phyloP scores from a whole-genome alignment of 2,329 filamentous ascomycete species.

The Metarhizium robertsii region DNA sequence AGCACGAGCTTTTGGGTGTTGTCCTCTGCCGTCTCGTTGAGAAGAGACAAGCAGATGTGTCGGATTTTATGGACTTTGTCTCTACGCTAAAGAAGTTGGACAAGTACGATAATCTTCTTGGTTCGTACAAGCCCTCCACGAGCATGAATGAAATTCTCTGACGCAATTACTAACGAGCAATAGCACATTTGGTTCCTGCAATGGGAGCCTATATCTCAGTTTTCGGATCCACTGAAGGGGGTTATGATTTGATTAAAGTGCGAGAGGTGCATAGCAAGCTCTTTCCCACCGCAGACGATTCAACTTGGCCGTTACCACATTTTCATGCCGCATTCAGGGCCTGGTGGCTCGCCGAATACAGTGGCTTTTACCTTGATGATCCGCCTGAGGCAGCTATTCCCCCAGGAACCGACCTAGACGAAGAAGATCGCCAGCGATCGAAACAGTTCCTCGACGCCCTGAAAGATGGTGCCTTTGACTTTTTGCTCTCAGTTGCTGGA shows the following conservation, averaged over 20 bases:
- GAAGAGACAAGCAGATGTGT: constrained; percentile 56
- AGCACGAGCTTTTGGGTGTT: constrained; percentile 82
- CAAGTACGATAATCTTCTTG: constrained; percentile 60
- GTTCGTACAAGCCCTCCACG: constrained; percentile 22
- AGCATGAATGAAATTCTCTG: constrained; percentile 6
- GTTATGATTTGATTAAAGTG: constrained; percentile 57
- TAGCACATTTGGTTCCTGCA: constrained; percentile 73
- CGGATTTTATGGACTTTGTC: constrained; percentile 68
- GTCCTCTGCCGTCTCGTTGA: constrained; percentile 73
- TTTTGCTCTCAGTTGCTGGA: constrained; percentile 75
- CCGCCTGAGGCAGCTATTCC: constrained; percentile 47
- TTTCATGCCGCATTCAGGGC: constrained; percentile 70
- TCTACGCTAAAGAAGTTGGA: constrained; percentile 59
- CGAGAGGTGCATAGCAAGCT: constrained; percentile 61
- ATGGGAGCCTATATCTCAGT: constrained; percentile 67
- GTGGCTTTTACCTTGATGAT: constrained; percentile 76
- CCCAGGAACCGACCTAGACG: constrained; percentile 52
- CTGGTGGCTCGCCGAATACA: constrained; percentile 92
- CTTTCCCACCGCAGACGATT: constrained; percentile 54
- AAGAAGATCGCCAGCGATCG: constrained; percentile 61
- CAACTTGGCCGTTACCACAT: constrained; percentile 62
- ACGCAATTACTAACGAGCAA: not conserved
- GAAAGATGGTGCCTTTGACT: constrained; percentile 86
- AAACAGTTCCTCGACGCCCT: constrained; percentile 67
- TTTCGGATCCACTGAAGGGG: constrained; percentile 70